A percentile compares a stretch with the other conserved stretches of the same genome.
These are phyloP conservation scores for Dendrostoma leiphaemia DNA, from an alignment of 2,329 filamentous ascomycete genomes.

Conservation along the genomic window DNA sequence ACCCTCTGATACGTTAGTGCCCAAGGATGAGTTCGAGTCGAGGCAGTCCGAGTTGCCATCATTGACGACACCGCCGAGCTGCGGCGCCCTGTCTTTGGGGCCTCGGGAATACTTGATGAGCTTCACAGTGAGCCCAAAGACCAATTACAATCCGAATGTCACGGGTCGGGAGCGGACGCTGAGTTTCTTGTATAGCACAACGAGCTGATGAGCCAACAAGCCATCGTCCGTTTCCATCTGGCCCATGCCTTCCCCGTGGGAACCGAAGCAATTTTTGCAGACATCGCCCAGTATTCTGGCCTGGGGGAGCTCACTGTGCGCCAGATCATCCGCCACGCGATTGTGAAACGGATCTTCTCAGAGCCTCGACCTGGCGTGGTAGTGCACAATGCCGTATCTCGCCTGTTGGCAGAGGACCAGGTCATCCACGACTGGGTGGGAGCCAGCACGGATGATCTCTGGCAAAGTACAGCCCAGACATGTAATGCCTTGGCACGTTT, in stretches of 20 bases:
- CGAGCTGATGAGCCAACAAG: constrained; percentile 26
- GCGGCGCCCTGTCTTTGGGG: constrained; percentile 21
- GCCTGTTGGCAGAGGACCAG: constrained; percentile 21
- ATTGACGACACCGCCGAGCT: constrained; percentile 24
- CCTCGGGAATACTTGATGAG: constrained; percentile 26
- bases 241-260: constrained; percentile 24
- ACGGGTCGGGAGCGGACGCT: no score
- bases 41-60: constrained; percentile 20
- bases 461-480: constrained; percentile 21
- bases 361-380: constrained; percentile 20
- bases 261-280: constrained; percentile 20
- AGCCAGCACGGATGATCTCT: constrained; percentile 21
- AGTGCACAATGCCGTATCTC: constrained; percentile 21
- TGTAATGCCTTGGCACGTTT: constrained; percentile 22
- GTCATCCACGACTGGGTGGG: constrained; percentile 22
- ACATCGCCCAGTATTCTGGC: constrained; percentile 20
- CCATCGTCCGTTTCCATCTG: constrained; percentile 22
- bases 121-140: not conserved
- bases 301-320: constrained; percentile 20
- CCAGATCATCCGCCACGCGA: constrained; percentile 18
- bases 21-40: constrained; percentile 17
- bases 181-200: constrained; percentile 12
- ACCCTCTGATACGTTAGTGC: constrained; percentile 9
- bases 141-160: no score
- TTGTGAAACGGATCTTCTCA: constrained; percentile 19